Percentiles rank a stretch among this genome's conserved stretches.
Evolutionary conservation across 2,329 filamentous ascomycete genomes (phyloP).

Genomic region (Dothideomycetes sp.): DNA sequence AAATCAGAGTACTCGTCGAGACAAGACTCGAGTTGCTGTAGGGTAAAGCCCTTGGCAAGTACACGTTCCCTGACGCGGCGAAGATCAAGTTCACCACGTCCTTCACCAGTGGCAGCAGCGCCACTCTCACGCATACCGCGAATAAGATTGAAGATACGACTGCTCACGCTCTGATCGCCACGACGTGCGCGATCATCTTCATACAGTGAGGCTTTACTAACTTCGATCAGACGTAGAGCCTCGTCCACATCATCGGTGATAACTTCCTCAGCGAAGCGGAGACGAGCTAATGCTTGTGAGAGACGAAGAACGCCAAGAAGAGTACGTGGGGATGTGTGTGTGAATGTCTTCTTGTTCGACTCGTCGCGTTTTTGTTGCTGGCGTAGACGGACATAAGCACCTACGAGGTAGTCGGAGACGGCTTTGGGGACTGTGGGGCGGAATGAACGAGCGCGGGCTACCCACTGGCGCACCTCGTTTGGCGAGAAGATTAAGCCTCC

Average conservation of each 20-base stretch:
- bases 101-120: conserved; percentile 68
- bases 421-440: conserved; percentile 74
- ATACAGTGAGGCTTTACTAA: conserved; percentile 84
- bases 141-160: conserved; percentile 91
- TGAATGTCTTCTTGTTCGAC: conserved; percentile 82
- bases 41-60: conserved; percentile 91
- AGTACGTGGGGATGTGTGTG: conserved; percentile 88
- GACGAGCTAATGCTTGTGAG: conserved; percentile 82
- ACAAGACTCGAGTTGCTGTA: conserved; percentile 78
- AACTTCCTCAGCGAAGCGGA: conserved; percentile 79
- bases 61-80: conserved; percentile 84
- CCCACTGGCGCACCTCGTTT: conserved; percentile 89
- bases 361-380: conserved; percentile 88
- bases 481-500: conserved; percentile 74
- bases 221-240: conserved; percentile 80
- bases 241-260: conserved; percentile 92
- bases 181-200: conserved; percentile 52
- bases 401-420: conserved; percentile 93
- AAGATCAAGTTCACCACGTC: conserved; percentile 71
- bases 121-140: conserved; percentile 78
- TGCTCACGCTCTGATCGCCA: conserved; percentile 69
- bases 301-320: conserved; percentile 87
- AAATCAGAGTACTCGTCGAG: conserved; percentile 82
- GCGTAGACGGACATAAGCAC: conserved; percentile 90
- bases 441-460: conserved; percentile 84